phyloP scores from a whole-genome alignment of 192 early-diverging fungal genomes.

The Coemansia sp. region DNA sequence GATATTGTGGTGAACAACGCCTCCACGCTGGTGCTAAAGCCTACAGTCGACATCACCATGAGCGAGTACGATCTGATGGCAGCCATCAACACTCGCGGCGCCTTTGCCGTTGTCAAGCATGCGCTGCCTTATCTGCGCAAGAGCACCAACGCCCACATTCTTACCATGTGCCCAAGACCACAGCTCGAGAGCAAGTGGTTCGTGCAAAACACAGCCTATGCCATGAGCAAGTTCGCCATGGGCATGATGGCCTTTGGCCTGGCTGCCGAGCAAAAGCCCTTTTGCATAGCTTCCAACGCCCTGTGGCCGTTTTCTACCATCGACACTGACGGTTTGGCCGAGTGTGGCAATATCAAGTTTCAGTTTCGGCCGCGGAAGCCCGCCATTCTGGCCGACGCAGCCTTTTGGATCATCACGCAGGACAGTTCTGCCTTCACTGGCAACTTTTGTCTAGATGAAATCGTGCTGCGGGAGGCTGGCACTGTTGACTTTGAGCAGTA shows the following conservation, averaged over 20 bases:
- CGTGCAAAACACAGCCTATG: constrained; percentile 59
- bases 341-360: constrained; percentile 37
- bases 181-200: constrained; percentile 67
- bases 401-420: constrained; percentile 62
- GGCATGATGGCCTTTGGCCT: constrained; percentile 70
- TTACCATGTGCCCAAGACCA: constrained; percentile 69
- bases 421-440: constrained; percentile 56
- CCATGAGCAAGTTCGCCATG: constrained; percentile 66
- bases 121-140: constrained; percentile 67
- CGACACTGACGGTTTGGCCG: constrained; percentile 64
- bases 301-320: constrained; percentile 73
- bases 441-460: constrained; percentile 73
- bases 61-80: constrained; percentile 67
- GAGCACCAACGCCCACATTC: constrained; percentile 71
- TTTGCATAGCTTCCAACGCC: constrained; percentile 71
- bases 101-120: constrained; percentile 67
- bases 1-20: constrained; percentile 80
- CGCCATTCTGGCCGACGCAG: constrained; percentile 76
- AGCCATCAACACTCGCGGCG: constrained; percentile 68
- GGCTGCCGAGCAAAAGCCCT: constrained; percentile 62
- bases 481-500: constrained; percentile 59
- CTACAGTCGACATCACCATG: constrained; percentile 51
- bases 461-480: constrained; percentile 67
- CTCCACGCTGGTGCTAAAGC: constrained; percentile 65
- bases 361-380: constrained; percentile 47